Evolutionary conservation across 2,329 filamentous ascomycete genomes (phyloP).

Genomic region (Aureobasidium leucospermi): DNA sequence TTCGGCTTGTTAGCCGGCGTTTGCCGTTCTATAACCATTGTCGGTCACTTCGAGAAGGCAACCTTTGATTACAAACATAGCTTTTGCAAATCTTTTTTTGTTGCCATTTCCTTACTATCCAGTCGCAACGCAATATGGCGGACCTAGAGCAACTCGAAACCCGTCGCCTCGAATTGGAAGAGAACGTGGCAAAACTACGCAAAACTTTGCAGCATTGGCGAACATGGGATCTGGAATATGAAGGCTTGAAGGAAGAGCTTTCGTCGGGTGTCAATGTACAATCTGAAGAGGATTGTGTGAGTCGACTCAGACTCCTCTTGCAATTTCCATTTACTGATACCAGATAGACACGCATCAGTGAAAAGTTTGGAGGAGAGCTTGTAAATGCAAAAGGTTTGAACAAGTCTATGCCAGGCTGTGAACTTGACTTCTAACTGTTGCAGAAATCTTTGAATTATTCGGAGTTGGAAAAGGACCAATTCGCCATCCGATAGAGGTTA

Average conservation of each 20-base stretch:
- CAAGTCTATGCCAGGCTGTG: not conserved
- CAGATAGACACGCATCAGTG: conserved; percentile 38
- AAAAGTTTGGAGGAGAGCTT: conserved; percentile 56
- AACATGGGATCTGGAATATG: conserved; percentile 85
- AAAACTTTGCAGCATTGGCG: conserved; percentile 81
- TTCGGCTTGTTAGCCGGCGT: conserved; percentile 4
- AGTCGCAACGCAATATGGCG: not conserved
- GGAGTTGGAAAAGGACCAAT: conserved; percentile 37
- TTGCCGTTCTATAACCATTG: not conserved
- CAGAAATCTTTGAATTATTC: conserved; percentile 49
- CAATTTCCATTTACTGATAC: conserved; percentile 9
- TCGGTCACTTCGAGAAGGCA: conserved; percentile 5
- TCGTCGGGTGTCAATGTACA: conserved; percentile 45
- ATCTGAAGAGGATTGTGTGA: conserved; percentile 39
- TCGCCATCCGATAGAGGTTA: conserved; percentile 55
- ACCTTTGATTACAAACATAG: conserved; percentile 6
- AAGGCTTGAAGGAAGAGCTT: conserved; percentile 78
- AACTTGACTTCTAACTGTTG: not conserved
- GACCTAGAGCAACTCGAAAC: conserved; percentile 9
- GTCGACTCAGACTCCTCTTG: not conserved
- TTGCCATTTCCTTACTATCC: too few species aligned
- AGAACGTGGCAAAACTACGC: conserved; percentile 64
- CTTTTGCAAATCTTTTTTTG: not conserved
- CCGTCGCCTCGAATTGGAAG: conserved; percentile 67
- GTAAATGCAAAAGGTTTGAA: conserved; percentile 47